phyloP scores from a whole-genome alignment of 1,139 yeast species.

The Pichiaceae sp. region DNA sequence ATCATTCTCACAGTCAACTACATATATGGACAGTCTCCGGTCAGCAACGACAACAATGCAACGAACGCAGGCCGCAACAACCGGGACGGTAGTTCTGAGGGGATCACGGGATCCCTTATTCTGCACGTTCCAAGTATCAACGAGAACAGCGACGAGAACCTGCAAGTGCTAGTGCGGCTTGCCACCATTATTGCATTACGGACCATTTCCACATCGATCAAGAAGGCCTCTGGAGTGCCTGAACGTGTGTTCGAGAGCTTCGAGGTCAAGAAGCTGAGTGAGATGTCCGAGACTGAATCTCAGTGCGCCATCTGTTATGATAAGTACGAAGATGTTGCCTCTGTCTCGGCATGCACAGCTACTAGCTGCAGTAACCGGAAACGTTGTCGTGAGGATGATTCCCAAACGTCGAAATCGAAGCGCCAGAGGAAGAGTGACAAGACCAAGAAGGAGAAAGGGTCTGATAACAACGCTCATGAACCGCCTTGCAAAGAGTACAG shows the following conservation, averaged over 20 bases:
- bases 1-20: constrained; percentile 30
- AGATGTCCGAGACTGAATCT: constrained; percentile 25
- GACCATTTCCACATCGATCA: constrained; percentile 40
- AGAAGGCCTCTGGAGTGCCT: constrained; percentile 41
- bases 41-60: not conserved
- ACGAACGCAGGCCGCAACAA: not conserved
- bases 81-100: constrained; percentile 3
- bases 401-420: constrained; percentile 1
- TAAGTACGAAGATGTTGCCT: constrained; percentile 27
- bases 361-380: constrained; percentile 2
- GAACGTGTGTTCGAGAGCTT: constrained; percentile 39
- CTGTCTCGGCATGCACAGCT: not conserved
- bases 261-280: constrained; percentile 28
- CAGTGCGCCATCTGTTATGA: constrained; percentile 69
- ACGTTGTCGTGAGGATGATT: constrained; percentile 10
- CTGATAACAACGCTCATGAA: constrained; percentile 1
- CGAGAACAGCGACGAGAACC: constrained; percentile 43
- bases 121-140: constrained; percentile 59
- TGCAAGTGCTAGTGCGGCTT: constrained; percentile 50
- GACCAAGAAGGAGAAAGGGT: constrained; percentile 8
- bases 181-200: constrained; percentile 67
- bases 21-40: constrained; percentile 22
- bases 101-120: constrained; percentile 42
- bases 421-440: not conserved
- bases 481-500: constrained; percentile 16